Evolutionary conservation across 441 rosid species (phyloP), one percentile per base, ranked within the genome.

Genomic region (Croton laevigatus): DNA sequence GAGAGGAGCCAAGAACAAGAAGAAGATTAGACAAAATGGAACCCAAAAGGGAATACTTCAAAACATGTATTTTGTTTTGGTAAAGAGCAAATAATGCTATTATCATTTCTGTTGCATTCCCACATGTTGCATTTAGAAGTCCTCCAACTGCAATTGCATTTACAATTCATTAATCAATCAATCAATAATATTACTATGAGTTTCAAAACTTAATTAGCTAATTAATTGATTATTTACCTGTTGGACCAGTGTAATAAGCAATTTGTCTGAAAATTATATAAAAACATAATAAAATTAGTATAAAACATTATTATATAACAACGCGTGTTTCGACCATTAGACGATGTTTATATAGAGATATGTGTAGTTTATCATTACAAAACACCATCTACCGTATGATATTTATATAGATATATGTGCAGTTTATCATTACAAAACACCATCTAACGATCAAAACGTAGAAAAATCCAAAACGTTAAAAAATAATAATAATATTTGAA

Each of bases 1-100:
- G 95, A 58, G 97, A 92, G n/a, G 91, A 77, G 59, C 99, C 99
- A 45, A 95, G 89, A 69, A 95, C 99, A 53, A 95, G 77, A n/a
- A 93, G 95, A 45, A 95, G 93, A 75, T 95, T 95, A 48, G 98
- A 95, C 54, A 95, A 85, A 34, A 95, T 78, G 32, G 99, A 95
- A 55, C 99, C 99, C 75, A 95, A 69, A 3, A 95, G 88, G 4
- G 98, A 93, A 44, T 84, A 89, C 79, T 95, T 95, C 72, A 95
- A 86, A 17, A 95, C 86, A 8, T 76, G 87, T 67, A 92, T 84
- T 75, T 92, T 90, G 58, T 73, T 70, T 68, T 92, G 85, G 78
- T 77, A 71, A 16, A 92, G 86, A 55, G 99, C 99, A 38, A 92
- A 81, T 27, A 90, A 65, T 58, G 98, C 96, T 73, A 94, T 92